A percentile compares a stretch with the other conserved stretches of the same genome.
Conservation (phyloP, 176 grass and related monocot species). For the Aegilops longissima region DNA sequence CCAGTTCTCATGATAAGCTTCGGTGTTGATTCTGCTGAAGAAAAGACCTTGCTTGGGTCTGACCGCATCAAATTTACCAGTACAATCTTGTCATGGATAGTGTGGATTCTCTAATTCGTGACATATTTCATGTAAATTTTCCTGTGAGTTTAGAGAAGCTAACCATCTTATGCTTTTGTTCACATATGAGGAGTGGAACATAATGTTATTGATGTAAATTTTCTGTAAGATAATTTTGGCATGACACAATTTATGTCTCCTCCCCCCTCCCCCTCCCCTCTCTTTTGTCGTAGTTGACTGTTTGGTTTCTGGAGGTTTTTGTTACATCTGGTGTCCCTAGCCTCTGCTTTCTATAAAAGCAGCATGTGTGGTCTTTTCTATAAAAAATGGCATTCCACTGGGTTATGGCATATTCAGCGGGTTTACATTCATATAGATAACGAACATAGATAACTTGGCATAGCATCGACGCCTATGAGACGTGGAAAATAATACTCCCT, state of each 20-base stretch:
- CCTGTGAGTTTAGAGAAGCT: slow-evolving; percentile 26
- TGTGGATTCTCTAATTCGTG: slow-evolving; percentile 26
- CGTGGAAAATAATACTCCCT: no score
- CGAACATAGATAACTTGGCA: no score
- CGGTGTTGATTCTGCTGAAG: slow-evolving; percentile 1
- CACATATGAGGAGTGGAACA: background rate
- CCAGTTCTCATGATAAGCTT: background rate
- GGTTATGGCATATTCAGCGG: no score
- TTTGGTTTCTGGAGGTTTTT: background rate
- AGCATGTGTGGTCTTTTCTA: no score
- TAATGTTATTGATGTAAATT: slow-evolving; percentile 1
- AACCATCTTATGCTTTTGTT: slow-evolving; percentile 11
- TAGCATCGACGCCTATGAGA: no score
- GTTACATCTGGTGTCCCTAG: background rate
- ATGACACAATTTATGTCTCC: background rate
- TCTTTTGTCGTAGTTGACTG: background rate
- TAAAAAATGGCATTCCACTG: no score
- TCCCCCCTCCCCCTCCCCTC: no score
- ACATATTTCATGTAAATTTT: slow-evolving; percentile 27
- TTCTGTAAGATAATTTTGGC: slow-evolving; percentile 23
- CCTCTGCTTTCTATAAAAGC: background rate
- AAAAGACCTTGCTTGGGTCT: background rate
- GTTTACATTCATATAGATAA: no score
- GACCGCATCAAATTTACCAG: background rate
- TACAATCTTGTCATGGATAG: slow-evolving; percentile 17